Evolutionary conservation across 1,139 yeast genomes (phyloP), one percentile per base, ranked within the genome.

Genomic region (Suhomyces terraborum): DNA sequence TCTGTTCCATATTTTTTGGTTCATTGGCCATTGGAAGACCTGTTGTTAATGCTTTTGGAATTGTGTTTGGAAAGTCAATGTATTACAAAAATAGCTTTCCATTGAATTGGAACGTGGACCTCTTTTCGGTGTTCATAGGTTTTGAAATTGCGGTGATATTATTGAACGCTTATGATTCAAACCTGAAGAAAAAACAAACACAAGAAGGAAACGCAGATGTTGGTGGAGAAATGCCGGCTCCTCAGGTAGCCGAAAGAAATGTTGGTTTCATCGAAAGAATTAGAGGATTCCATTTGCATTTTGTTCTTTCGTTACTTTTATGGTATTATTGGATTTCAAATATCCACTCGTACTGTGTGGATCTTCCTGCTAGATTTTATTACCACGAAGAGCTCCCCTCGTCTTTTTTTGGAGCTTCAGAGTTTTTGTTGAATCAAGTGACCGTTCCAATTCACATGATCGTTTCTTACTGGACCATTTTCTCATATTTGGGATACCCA

Each of bases 11-110:
- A 0, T 48, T 64, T 0, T 34, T 75, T 6, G 31, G 51, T 1
- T 69, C 75, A 0, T 62, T 76, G 36, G 36, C 68, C 7, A 13
- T 70, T 6, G 80, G 83, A 25, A 59, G 71, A 38, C 77, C 78
- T 8, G 36, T 71, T 1, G 46, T 59, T 1, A 45, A 42, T 12
- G 55, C 41, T n/a, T 16, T 38, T 21, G 36, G 35, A 4, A 34
- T 40, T 8, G 32, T 40, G 6, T 32, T 21, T 4, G 41, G 38
- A 6, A 16, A 28, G 14, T 23, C 31, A 3, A 17, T 38, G 17
- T 23, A 32, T 19, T 33, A 32, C 17, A 46, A 30, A 24, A 27
- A 42, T 26, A 32, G 29, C 12, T 20, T 42, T 18, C 46, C 46
- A 5, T 39, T 42, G 17, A 34, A 41, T 25, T 44, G 45, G 47